These are phyloP conservation scores for Aspergillus kassunensis DNA, from an alignment of 495 filamentous ascomycete species.

Conservation along the genomic window DNA sequence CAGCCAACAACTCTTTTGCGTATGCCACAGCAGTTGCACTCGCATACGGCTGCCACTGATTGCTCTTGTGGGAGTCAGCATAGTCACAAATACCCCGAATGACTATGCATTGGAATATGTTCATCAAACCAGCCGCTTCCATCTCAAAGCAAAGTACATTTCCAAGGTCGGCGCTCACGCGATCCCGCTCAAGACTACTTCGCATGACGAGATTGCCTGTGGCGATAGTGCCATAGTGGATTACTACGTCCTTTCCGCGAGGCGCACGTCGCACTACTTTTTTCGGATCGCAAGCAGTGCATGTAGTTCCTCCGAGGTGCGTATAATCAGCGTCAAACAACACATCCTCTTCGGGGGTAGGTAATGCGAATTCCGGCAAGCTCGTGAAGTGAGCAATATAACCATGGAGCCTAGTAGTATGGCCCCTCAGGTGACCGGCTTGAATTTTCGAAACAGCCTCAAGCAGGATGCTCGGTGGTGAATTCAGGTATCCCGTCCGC, in stretches of 20 bases:
- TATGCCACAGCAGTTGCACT: background rate
- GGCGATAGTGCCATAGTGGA: slow-evolving; percentile 18
- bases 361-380: too few species aligned
- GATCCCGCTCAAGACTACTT: background rate
- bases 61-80: slow-evolving; percentile 14
- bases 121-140: too few species aligned
- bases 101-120: background rate
- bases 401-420: slow-evolving; percentile 12
- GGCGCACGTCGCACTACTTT: background rate
- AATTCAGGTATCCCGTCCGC: slow-evolving; percentile 33
- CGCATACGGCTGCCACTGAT: slow-evolving; percentile 11
- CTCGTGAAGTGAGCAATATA: background rate
- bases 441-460: slow-evolving; percentile 24
- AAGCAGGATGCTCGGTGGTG: slow-evolving; percentile 26
- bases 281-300: background rate
- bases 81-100: slow-evolving; percentile 22
- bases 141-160: background rate
- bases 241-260: background rate
- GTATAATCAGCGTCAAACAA: slow-evolving; percentile 26
- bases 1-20: slow-evolving; percentile 4
- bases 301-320: slow-evolving; percentile 7
- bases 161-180: background rate
- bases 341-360: slow-evolving; percentile 21
- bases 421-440: slow-evolving; percentile 5
- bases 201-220: slow-evolving; percentile 18